These are phyloP conservation scores for Blepharisma undulans DNA, from an alignment of 169 alveolate genomes.

Conservation along the genomic window DNA sequence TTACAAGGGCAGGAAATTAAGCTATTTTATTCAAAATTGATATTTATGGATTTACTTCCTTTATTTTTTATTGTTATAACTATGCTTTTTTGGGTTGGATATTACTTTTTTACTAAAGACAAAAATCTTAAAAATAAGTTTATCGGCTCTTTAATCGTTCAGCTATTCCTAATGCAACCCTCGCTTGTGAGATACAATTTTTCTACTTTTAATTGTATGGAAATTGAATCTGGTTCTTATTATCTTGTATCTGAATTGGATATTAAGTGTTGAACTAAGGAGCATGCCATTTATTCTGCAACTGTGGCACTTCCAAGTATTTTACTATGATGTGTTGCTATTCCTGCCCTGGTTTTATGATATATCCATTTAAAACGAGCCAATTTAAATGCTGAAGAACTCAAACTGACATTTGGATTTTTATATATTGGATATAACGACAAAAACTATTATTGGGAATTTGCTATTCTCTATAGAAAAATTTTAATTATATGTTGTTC, in stretches of 20 bases:
- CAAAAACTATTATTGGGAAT: neutral
- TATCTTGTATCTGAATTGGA: neutral
- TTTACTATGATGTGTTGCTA: slow-evolving; percentile 7
- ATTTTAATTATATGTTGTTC: slow-evolving; percentile 18
- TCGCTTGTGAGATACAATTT: neutral
- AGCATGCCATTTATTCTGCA: neutral
- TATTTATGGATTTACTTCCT: slow-evolving; percentile 28
- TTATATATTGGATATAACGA: slow-evolving; percentile 4
- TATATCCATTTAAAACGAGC: neutral
- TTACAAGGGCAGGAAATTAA: neutral
- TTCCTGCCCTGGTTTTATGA: neutral
- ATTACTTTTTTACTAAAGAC: neutral
- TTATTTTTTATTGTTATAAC: neutral
- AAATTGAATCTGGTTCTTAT: slow-evolving; percentile 29
- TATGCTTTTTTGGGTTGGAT: neutral
- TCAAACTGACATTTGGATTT: slow-evolving; percentile 29
- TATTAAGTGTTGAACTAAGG: neutral
- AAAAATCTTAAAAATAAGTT: neutral
- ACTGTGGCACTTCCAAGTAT: slow-evolving; percentile 18
- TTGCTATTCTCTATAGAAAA: slow-evolving; percentile 11
- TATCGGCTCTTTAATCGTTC: neutral
- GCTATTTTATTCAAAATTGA: neutral
- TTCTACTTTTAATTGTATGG: neutral
- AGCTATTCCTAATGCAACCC: neutral
- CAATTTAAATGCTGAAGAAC: neutral